Base-by-base conservation (phyloP, 2,329 filamentous ascomycete genomes). In the Aureobasidium sp. region DNA sequence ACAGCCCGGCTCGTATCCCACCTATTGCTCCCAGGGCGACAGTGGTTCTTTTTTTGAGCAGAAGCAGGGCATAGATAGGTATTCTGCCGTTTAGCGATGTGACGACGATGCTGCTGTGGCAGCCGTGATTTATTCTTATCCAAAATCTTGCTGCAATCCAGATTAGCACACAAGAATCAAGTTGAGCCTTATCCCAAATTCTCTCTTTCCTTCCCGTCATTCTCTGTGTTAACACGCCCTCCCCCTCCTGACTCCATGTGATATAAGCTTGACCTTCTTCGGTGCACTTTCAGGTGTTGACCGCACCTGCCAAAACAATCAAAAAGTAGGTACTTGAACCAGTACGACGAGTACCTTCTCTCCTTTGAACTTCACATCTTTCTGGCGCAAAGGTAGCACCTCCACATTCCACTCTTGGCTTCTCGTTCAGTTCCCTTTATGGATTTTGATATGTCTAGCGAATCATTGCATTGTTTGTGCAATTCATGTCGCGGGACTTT, bases 101-200 rank as follows among this genome's bases (percentile, higher is more conserved):
- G 53, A 57, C n/a, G 24, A 44, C 39, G n/a, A 57, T 33, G 53
- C 53, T 44, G 39, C 53, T 7, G 19, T 45, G n/a, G 53, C 24
- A 57, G 37, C 11, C 14, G 33, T 53, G 35, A 57, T 44, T 11
- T 6, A 44, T 45, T 22, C 6, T 31, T 42, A 31, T 31, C 15
- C 49, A 5, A 24, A 27, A 27, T 11, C 35, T 54, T 54, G 53
- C 53, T 45, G 29, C 40, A 35, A 44, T 57, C 24, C 40, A 35
- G 39, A 45, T 57, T 57, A 57, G 53, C 40, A 45, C 53, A 24
- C 29, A 24, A 57, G 39, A 44, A 57, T 45, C 17, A 57, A 57
- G 39, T 35, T 57, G 29, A 57, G 53, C 40, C 45, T 22, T 27
- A 19, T 35, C 35, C n/a, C 40, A 22, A 24, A 24, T 44, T 56